Conservation (phyloP, 106 monocot genomes). For the Ottelia alismoides region DNA sequence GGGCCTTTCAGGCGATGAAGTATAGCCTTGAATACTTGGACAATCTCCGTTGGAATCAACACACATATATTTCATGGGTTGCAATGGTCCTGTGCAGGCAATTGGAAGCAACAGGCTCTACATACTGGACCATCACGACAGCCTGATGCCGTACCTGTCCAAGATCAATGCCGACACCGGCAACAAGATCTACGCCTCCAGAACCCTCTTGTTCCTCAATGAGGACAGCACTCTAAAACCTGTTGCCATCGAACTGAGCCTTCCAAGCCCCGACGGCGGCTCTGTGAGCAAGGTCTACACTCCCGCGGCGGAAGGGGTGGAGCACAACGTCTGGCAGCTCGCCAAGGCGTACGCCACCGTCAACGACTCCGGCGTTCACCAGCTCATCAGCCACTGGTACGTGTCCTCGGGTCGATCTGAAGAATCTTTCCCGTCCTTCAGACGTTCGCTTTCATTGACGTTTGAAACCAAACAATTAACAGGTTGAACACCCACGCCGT, state of each 20-base stretch:
- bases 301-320: constrained; percentile 17
- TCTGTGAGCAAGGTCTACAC: constrained; percentile 29
- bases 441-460: neutral
- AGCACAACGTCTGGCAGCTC: constrained; percentile 30
- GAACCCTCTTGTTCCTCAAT: constrained; percentile 21
- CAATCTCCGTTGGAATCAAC: neutral
- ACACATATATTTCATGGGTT: neutral
- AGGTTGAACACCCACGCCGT: constrained; percentile 48
- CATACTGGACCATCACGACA: constrained; percentile 60
- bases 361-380: constrained; percentile 29
- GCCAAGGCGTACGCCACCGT: constrained; percentile 47
- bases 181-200: constrained; percentile 22
- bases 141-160: constrained; percentile 34
- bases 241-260: constrained; percentile 15
- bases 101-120: constrained; percentile 29
- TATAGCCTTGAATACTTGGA: constrained; percentile 5
- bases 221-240: constrained; percentile 38
- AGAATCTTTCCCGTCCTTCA: neutral
- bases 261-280: constrained; percentile 16
- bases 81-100: neutral
- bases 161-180: constrained; percentile 24
- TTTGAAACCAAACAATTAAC: too few species aligned
- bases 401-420: neutral
- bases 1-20: constrained; percentile 27
- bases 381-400: constrained; percentile 58